Percentiles rank a stretch among this genome's conserved stretches.
These are phyloP conservation scores for Colletotrichum sublineola DNA, from an alignment of 2,329 filamentous ascomycete genomes.

Conservation along the genomic window DNA sequence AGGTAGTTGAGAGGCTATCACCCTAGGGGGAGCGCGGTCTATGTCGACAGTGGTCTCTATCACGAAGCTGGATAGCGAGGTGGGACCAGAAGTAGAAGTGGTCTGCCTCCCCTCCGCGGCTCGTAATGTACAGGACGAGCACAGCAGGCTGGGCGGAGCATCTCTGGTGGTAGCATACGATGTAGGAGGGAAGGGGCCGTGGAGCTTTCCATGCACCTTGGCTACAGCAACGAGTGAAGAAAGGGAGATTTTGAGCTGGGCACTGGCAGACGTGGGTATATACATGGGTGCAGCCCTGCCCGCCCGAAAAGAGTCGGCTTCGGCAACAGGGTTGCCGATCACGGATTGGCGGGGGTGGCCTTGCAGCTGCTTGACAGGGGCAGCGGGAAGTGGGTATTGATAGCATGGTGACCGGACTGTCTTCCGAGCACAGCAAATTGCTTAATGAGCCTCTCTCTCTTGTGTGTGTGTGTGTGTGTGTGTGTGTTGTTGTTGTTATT, in stretches of 20 bases:
- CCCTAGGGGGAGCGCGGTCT: background rate
- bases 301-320: constrained; percentile 23
- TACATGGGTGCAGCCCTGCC: background rate
- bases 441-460: background rate
- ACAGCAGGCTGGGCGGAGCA: background rate
- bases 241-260: constrained; percentile 1
- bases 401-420: background rate
- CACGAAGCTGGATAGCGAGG: constrained; percentile 13
- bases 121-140: background rate
- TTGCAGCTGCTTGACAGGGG: constrained; percentile 14
- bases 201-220: constrained; percentile 8
- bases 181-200: background rate
- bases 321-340: constrained; percentile 32
- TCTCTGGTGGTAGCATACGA: background rate
- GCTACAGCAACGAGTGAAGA: constrained; percentile 6
- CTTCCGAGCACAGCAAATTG: background rate
- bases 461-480: background rate
- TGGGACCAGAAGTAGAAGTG: background rate
- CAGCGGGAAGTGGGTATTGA: constrained; percentile 8
- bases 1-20: constrained; percentile 12
- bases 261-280: background rate
- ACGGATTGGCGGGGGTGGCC: constrained; percentile 20
- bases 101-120: background rate
- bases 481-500: background rate
- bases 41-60: constrained; percentile 21